Base-by-base conservation (phyloP, 768 basidiomycete genomes). In the Pleurotus tuber-regium region DNA sequence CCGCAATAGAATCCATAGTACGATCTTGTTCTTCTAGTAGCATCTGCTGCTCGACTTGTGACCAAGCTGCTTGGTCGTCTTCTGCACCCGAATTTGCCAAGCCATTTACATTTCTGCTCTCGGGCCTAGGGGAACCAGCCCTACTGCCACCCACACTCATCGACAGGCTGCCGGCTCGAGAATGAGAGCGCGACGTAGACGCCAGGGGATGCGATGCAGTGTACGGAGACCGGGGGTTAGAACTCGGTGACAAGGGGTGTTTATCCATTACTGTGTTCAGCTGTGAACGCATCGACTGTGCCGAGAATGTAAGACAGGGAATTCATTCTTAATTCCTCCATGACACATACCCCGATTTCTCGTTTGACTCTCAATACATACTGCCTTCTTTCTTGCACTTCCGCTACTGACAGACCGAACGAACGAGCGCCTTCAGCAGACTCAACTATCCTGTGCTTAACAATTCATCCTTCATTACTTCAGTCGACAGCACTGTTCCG, bases 21-120 rank as follows among this genome's bases (percentile, higher is more conserved):
- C 83, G 77, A 63, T 99, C 97, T 73, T 99, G 97, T 61, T 90
- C 81, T 42, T 78, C 79, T 21, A 98, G 82, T 69, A 98, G 83
- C 64, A 95, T 77, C 91, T 95, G 64, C 41, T 89, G 94, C 61
- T 97, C 93, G 65, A 94, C 83, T 53, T 76, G 70, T 42, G 91
- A 89, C 90, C 93, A 97, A 12, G 81, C 82, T 1, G 77, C 73
- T 61, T 93, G 86, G 42, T 87, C 80, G 58, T 87, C 83, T 40
- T 82, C 82, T 14, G 68, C 71, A 29, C 58, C 65, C 24, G 51
- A 56, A 48, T 51, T 51, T 52, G 63, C 66, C 50, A 63, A 57
- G 40, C 66, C n/a, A n/a, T n/a, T n/a, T n/a, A n/a, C n/a, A n/a
- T n/a, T n/a, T n/a, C n/a, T n/a, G n/a, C n/a, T n/a, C n/a, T n/a